Base-by-base conservation (phyloP, 495 filamentous ascomycete genomes). In the Penicillium taxi region DNA sequence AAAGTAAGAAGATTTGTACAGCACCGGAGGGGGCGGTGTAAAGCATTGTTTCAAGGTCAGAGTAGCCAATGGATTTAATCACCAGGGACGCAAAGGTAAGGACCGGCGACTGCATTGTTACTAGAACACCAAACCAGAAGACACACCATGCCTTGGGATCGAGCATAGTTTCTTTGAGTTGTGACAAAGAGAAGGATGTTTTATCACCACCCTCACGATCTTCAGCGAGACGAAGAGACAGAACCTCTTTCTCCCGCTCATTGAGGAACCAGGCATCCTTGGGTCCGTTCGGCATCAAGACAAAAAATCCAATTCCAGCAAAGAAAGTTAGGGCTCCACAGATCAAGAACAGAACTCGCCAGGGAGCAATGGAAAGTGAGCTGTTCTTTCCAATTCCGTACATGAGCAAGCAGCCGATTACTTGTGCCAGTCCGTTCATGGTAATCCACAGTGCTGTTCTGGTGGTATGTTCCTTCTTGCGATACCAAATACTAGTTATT, bases 121-220 rank as follows among this genome's bases (percentile, higher is more conserved):
- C 44, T 13, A 56, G 33, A 6, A 58, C 42, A 49, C 75, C 80
- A 44, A 80, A 70, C 21, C 73, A 50, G 26, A 72, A 72, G n/a
- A 80, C 64, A 1, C 75, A 62, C 62, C 71, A 81, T 12, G 76
- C 54, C 47, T 81, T 82, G 22, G 68, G 48, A 46, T 84, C 80
- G 4, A 64, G 9, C 9, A 72, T 19, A 1, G 74, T 62, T 43
- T 82, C 80, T 18, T 46, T 56, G 4, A 80, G 50, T 49, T 83
- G 80, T 21, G 59, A 47, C 7, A 48, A 41, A 36, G 79, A 80
- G 42, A 82, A 57, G 15, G 59, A 55, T 4, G 69, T 70, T 33
- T 74, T 75, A 53, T 81, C 76, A 15, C 79, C 66, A 15, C 77
- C 78, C 1, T 77, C 78, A 32, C 69, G 66, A 37, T 81, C 77